Evolutionary conservation across 257 asterid genomes (phyloP).

Genomic region (Fraxinus anomala): DNA sequence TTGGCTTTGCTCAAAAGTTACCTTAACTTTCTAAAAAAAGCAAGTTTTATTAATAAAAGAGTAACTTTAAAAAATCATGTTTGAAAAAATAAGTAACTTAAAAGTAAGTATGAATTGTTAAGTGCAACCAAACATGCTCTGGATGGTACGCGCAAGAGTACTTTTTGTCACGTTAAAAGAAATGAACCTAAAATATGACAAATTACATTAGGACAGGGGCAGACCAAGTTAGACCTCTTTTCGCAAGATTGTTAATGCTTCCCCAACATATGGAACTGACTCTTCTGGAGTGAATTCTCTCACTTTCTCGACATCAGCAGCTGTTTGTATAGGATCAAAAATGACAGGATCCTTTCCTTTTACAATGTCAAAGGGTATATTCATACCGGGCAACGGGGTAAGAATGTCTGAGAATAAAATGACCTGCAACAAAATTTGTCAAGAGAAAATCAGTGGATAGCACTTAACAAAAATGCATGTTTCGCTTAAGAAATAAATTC

Average conservation of each 20-base stretch:
- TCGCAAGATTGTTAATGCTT: slow-evolving; percentile 85
- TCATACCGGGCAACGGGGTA: slow-evolving; percentile 96
- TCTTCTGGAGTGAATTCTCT: slow-evolving; percentile 85
- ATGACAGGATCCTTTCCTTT: slow-evolving; percentile 96
- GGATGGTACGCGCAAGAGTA: not conserved
- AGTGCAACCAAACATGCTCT: not conserved
- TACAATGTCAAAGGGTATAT: slow-evolving; percentile 92
- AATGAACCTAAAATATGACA: not conserved
- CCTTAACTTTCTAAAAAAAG: not conserved
- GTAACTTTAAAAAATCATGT: no score
- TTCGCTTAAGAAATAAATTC: not conserved
- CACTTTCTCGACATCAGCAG: slow-evolving; percentile 81
- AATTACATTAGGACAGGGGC: not conserved
- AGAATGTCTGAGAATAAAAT: slow-evolving; percentile 97
- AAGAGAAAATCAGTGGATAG: slow-evolving; percentile 18
- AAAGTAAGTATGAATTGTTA: not conserved
- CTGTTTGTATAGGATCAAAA: slow-evolving; percentile 70
- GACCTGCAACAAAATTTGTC: slow-evolving; percentile 55
- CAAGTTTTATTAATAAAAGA: no score
- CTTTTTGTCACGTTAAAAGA: not conserved
- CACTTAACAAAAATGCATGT: slow-evolving; percentile 5
- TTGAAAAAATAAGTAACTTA: no score
- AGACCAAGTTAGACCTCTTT: slow-evolving; percentile 65
- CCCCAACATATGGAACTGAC: slow-evolving; percentile 94
- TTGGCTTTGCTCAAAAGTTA: not conserved